Percentiles rank a stretch among this genome's conserved stretches.
Conservation (phyloP, 371 early-diverging fungal species). For the Blakeslea trispora region DNA sequence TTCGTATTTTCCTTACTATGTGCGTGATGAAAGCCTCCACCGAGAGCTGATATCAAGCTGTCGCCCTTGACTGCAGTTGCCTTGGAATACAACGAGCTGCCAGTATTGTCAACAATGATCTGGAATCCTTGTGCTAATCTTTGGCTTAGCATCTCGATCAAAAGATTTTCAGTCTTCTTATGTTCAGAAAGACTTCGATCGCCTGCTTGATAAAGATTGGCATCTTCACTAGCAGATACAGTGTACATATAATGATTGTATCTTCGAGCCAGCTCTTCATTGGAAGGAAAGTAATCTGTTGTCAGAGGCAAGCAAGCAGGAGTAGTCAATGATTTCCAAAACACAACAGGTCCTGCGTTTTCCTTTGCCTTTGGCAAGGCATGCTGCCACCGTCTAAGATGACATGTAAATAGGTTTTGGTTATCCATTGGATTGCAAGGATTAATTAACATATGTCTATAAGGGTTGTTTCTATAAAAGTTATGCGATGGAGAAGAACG, state of each 20-base stretch:
- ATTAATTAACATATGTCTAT: conserved; percentile 54
- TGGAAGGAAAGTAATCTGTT: conserved; percentile 84
- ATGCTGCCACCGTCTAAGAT: conserved; percentile 84
- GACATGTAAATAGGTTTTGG: conserved; percentile 59
- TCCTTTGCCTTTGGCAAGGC: conserved; percentile 62
- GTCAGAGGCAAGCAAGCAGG: conserved; percentile 96
- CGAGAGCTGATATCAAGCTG: conserved; percentile 11
- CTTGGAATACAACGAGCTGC: conserved; percentile 27
- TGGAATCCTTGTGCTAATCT: conserved; percentile 95
- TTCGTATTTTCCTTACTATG: conserved; percentile 18
- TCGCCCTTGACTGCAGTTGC: conserved; percentile 13
- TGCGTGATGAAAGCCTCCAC: conserved; percentile 2
- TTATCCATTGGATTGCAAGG: conserved; percentile 75
- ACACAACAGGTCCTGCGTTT: conserved; percentile 52
- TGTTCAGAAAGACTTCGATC: conserved; percentile 47
- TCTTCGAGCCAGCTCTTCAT: conserved; percentile 66
- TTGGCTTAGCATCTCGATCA: conserved; percentile 88
- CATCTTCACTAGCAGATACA: conserved; percentile 73
- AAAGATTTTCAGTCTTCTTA: conserved; percentile 64
- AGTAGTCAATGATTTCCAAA: conserved; percentile 86
- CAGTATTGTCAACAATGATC: conserved; percentile 67
- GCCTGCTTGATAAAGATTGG: conserved; percentile 56
- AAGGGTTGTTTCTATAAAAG: conserved; percentile 23
- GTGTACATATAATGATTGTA: conserved; percentile 86
- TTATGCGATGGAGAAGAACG: conserved; percentile 46